Conservation (phyloP, 805 yeast species). For the Kluyveromyces dobzhanskii region DNA sequence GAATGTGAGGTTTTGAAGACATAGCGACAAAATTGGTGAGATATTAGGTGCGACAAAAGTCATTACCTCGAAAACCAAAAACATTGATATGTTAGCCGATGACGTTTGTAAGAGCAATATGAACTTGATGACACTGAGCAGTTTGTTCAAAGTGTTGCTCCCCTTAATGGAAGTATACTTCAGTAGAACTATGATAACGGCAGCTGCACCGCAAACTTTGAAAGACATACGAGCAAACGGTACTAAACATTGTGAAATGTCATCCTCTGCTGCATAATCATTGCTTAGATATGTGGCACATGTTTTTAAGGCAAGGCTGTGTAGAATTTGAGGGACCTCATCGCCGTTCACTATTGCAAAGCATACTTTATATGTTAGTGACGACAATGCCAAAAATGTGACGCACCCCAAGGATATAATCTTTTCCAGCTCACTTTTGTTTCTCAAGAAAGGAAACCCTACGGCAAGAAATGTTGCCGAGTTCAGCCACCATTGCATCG, state of each 20-base stretch:
- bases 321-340: constrained; percentile 35
- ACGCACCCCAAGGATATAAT: constrained; percentile 39
- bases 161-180: neutral
- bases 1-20: constrained; percentile 65
- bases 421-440: constrained; percentile 33
- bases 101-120: constrained; percentile 44
- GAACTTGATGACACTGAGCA: constrained; percentile 26
- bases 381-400: constrained; percentile 20
- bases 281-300: constrained; percentile 8
- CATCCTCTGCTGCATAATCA: constrained; percentile 11
- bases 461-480: constrained; percentile 31
- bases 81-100: constrained; percentile 41
- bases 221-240: constrained; percentile 32
- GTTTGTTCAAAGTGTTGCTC: constrained; percentile 9
- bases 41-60: constrained; percentile 17
- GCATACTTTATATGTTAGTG: constrained; percentile 46
- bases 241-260: constrained; percentile 26
- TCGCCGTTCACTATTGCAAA: constrained; percentile 51
- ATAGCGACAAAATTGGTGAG: constrained; percentile 21
- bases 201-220: constrained; percentile 21
- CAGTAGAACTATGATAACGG: constrained; percentile 28
- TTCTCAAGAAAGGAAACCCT: constrained; percentile 12
- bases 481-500: constrained; percentile 42
- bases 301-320: constrained; percentile 13
- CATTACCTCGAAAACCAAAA: constrained; percentile 30